A percentile compares a stretch with the other conserved stretches of the same genome.
phyloP scores from a whole-genome alignment of 306 rosid genomes.

The Acacia melanoxylon region DNA sequence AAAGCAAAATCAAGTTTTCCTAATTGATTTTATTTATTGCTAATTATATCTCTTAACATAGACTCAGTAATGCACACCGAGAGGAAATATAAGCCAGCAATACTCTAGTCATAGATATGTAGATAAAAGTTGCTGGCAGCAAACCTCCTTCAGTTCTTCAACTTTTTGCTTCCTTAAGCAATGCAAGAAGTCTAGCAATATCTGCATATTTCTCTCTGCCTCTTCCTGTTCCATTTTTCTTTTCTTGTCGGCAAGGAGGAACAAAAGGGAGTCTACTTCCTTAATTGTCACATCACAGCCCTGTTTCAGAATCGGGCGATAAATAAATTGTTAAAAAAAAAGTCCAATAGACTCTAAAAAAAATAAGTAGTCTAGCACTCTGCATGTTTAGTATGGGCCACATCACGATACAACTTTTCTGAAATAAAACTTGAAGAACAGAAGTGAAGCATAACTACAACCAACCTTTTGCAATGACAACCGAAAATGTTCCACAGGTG shows the following conservation, averaged over 20 bases:
- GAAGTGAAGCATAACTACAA: constrained; percentile 11
- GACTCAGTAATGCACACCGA: not conserved
- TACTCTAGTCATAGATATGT: not conserved
- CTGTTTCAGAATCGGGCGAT: constrained; percentile 43
- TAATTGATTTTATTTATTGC: too few relatives aligned
- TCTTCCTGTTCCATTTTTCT: constrained; percentile 99
- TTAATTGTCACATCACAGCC: constrained; percentile 89
- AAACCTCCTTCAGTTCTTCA: constrained; percentile 85
- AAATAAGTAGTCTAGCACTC: not conserved
- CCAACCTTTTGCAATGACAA: constrained; percentile 77
- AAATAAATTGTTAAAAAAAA: constrained; percentile 24
- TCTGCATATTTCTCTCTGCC: constrained; percentile 95
- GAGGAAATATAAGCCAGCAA: not conserved
- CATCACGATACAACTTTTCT: not conserved
- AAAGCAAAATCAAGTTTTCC: too few relatives aligned
- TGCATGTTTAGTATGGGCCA: not conserved
- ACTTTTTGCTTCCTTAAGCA: constrained; percentile 85
- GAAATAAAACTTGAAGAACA: not conserved
- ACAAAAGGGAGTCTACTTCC: constrained; percentile 82
- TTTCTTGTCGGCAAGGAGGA: constrained; percentile 82
- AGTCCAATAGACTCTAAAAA: not conserved
- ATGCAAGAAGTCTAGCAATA: constrained; percentile 82
- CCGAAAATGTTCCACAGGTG: constrained; percentile 86
- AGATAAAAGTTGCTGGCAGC: constrained; percentile 25
- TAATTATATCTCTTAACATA: not conserved